Percentiles rank a stretch among this genome's conserved stretches.
phyloP scores from a whole-genome alignment of 2,329 filamentous ascomycete genomes.

The Penicillium sp. region DNA sequence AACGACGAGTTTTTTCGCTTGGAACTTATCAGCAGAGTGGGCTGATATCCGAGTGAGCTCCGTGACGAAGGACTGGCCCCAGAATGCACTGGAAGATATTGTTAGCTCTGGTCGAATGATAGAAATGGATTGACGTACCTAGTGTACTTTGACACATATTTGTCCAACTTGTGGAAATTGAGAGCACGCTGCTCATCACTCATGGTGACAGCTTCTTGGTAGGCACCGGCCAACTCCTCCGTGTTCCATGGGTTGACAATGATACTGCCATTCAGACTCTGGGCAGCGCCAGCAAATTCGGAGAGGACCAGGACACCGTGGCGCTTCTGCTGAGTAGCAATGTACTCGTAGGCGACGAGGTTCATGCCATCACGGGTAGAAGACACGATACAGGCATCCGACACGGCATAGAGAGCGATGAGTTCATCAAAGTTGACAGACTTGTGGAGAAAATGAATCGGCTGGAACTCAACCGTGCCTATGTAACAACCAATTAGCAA shows the following conservation, averaged over 20 bases:
- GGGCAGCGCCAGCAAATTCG: slow-evolving; percentile 93
- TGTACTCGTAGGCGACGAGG: slow-evolving; percentile 96
- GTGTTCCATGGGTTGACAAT: slow-evolving; percentile 99
- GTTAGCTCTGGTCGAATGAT: background rate
- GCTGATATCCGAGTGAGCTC: slow-evolving; percentile 68
- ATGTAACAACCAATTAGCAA: background rate
- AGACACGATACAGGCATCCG: slow-evolving; percentile 87
- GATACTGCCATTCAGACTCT: slow-evolving; percentile 87
- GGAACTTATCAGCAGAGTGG: slow-evolving; percentile 37
- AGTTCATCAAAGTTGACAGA: slow-evolving; percentile 93
- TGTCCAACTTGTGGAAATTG: slow-evolving; percentile 89
- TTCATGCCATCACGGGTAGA: slow-evolving; percentile 99
- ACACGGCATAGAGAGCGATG: slow-evolving; percentile 87
- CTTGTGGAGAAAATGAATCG: slow-evolving; percentile 97
- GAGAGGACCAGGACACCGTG: slow-evolving; percentile 94
- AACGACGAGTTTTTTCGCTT: slow-evolving; percentile 30
- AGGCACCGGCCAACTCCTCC: slow-evolving; percentile 87
- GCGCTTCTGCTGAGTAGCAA: slow-evolving; percentile 84
- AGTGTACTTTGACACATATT: slow-evolving; percentile 97
- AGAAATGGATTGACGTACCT: slow-evolving; percentile 50
- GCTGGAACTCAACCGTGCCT: slow-evolving; percentile 96
- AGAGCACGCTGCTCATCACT: slow-evolving; percentile 79
- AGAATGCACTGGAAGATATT: slow-evolving; percentile 68
- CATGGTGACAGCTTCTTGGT: slow-evolving; percentile 97
- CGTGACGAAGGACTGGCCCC: slow-evolving; percentile 88